Base-by-base conservation (phyloP, 73 alveolate genomes). In the Paramecium octaurelia region DNA sequence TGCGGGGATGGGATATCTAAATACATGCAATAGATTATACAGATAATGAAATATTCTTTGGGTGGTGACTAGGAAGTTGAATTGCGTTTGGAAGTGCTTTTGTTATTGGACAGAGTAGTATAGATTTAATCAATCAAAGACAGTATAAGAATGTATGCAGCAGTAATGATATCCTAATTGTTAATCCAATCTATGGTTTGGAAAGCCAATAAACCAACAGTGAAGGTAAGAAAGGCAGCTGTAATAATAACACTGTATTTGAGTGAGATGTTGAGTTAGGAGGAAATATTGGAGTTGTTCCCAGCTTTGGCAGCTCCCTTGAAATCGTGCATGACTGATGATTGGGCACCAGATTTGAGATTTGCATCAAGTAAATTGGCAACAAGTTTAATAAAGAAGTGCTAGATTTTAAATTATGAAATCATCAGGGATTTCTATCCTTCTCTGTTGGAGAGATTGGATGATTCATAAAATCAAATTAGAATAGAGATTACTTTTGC, bases 321-420 rank as follows among this genome's bases (percentile, higher is more conserved):
- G 38, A 98, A 98, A 93, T 86, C 96, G 0, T 95, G 99, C 44
- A 92, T 98, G 69, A 98, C 96, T 36, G 99, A 98, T 92, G 99
- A 98, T 91, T 98, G 98, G 98, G 99, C 98, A 69, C 96, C 98
- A 7, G 99, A 98, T 85, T 92, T 98, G 70, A 93, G 99, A 86
- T 98, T 93, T 92, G 96, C 99, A 44, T 90, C 98, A 2, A 94
- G 96, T 29, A 97, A 95, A 90, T 90, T 98, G 80, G 91, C 96
- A 23, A 96, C 95, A 77, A 60, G 85, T 36, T 93, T 97, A 92
- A 91, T 97, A 4, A 75, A 93, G 42, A 70, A 95, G 18, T 88
- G 96, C 46, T 95, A 85, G 40, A 80, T 80, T n/a, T 92, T 96
- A 57, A 96, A 92, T 86, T 95, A 97, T 89, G 99, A 97, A 59